Base-by-base conservation (phyloP, 306 rosid species). In the Mucuna pruriens region DNA sequence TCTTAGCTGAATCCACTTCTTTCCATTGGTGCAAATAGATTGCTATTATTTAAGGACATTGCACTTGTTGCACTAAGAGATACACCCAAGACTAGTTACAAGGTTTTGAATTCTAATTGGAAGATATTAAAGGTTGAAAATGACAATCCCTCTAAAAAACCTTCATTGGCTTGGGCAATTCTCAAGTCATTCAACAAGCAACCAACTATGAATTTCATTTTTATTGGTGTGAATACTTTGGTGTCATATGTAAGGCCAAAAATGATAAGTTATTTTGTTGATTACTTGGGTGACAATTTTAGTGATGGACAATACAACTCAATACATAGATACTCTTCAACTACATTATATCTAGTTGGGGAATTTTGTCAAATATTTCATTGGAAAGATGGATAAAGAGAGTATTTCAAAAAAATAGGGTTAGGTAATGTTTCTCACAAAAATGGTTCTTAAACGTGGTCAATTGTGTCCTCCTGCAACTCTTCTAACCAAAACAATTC, bases 41-140 rank as follows among this genome's bases (percentile, higher is more conserved):
- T 97, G 1, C 94, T 94, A 71, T 97, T 92, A 86, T 90, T 92
- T 62, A 94, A 90, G 90, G 98, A 94, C 76, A 92, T 94, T 78
- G 97, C 98, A 20, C 97, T 94, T 88, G 92, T 92, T 76, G 97
- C 98, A 16, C 88, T 86, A 7, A 82, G 79, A 42, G 97, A 93
- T 71, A 83, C 93, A 80, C 63, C 97, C 76, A 93, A 93, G 90
- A 84, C 87, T 17, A 89, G 88, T 65, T 93, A 91, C 67, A 91
- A 91, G 88, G 38, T 81, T 73, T 75, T 93, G 92, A 91, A 88
- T 72, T 81, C 88, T 20, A 90, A 86, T 76, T 93, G 97, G 97
- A 95, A 92, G 89, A 90, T 83, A 44, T 45, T 87, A 86, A 91
- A 91, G 87, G 87, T 85, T 46, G 97, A 90, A 74, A 82, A 88